Base-by-base conservation (phyloP, 495 filamentous ascomycete genomes). In the Xylaria nigripes region DNA sequence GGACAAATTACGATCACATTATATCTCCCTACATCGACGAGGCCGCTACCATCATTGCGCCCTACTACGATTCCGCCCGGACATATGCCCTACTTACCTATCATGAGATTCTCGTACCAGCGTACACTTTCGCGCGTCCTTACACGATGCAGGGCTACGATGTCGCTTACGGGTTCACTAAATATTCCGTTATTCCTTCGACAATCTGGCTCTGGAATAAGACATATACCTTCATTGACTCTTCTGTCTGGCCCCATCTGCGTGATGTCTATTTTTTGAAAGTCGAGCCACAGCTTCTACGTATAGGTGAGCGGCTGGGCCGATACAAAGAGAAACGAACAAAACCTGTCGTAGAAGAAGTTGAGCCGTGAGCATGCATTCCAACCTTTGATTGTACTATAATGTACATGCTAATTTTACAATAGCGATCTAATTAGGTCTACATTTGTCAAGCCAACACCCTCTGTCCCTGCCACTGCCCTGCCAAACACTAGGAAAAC, bases 241-340 rank as follows among this genome's bases (percentile, higher is more conserved):
- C 81, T 41, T 86, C 80, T 2, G 61, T 95, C 12, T 93, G 86
- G 86, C 90, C 90, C 7, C 82, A 83, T 60, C 21, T 96, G 6
- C 78, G 84, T 24, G 78, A 88, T 22, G 70, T 95, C 10, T 96
- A 95, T 60, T 84, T 84, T 29, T 82, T 93, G 64, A 93, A 92
- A 59, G 92, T 99, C 7, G 90, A 96, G 70, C 94, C 94, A 10
- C 93, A 99, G 65, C 77, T 99, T 0, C 81, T 93, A 45, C 86
- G 89, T 58, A 97, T 99, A 57, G 84, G 89, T 13, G 86, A 96
- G 71, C 80, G 92, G 9, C 78, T 98, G 15, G 93, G 90, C 6
- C 79, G 87, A 53, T 91, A 96, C 69, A 65, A 60, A 3, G 65
- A 64, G 29, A 65, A 57, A 44, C 60, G 58, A 43, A 18, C 42